These are phyloP conservation scores for Sphagnurus paluster DNA, from an alignment of 1,284 basidiomycete species.

Conservation along the genomic window DNA sequence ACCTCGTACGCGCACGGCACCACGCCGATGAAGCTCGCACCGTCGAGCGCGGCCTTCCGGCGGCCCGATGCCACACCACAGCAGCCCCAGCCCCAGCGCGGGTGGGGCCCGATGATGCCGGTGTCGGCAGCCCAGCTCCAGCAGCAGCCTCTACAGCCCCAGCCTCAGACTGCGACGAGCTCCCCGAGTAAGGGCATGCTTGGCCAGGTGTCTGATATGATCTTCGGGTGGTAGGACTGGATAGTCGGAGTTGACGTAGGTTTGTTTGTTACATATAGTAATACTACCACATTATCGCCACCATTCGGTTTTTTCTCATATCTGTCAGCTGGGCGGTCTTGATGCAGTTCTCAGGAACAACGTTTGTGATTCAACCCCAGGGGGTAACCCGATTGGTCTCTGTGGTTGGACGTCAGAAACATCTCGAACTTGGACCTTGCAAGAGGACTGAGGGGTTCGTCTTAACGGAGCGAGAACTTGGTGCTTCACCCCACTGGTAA, in stretches of 20 bases:
- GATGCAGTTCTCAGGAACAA: no score
- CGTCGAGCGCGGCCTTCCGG: constrained; percentile 68
- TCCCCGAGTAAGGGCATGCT: constrained; percentile 57
- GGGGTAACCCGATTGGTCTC: no score
- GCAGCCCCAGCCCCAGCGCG: constrained; percentile 30
- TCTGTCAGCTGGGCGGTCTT: no score
- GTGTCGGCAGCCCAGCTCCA: constrained; percentile 1
- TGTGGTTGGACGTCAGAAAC: no score
- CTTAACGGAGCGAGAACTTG: no score
- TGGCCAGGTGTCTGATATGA: constrained; percentile 73
- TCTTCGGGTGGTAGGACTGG: constrained; percentile 65
- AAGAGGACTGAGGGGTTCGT: no score
- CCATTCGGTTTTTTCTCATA: no score
- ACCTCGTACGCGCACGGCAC: constrained; percentile 50
- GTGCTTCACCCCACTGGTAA: no score
- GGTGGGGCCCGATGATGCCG: constrained; percentile 16
- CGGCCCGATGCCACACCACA: constrained; percentile 34
- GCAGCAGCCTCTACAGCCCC: constrained; percentile 1
- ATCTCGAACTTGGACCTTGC: no score
- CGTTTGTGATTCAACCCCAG: no score
- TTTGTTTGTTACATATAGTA: not conserved
- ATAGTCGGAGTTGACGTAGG: not conserved
- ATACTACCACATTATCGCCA: not conserved
- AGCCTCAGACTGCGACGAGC: constrained; percentile 14
- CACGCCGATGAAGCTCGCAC: constrained; percentile 68